Evolutionary conservation across 495 filamentous ascomycete genomes (phyloP), one percentile per base, ranked within the genome.

Genomic region (Talaromyces wortmannii): DNA sequence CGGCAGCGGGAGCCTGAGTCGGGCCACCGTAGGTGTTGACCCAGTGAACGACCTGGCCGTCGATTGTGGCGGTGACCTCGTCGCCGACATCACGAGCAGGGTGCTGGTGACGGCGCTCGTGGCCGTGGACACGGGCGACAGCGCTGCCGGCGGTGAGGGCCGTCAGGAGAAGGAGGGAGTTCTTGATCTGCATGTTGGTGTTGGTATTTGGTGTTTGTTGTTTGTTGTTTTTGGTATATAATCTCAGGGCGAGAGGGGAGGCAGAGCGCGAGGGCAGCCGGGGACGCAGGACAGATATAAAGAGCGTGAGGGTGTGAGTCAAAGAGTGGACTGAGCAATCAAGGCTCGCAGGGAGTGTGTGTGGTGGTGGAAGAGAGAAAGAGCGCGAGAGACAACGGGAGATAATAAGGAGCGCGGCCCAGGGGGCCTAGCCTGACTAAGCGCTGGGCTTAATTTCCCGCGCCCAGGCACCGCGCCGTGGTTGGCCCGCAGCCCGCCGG

Each of bases 41-140:
- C 85, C 85, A 90, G 12, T 79, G 78, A 33, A 76, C 75, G 47
- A 80, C 64, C 48, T 80, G 61, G 55, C 86, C 85, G 56, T 86
- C 71, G 56, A 90, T 88, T 45, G 76, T 81, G 48, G 82, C 84
- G 31, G 71, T 73, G 33, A 89, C 83, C 50, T 67, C 53, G 46
- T 73, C 69, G 51, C 74, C 73, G 10, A 76, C 67, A 45, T 31
- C 70, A 55, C 77, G 75, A 67, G 78, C 67, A 48, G 58, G 58
- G 63, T 69, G 67, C 45, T 64, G 60, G 54, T 77, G 72, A 56
- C 74, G 74, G 57, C 73, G 74, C 53, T 77, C 71, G 60, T 77
- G 74, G 55, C 68, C 71, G 65, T 77, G 74, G 29, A 67, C 53
- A 59, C 73, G 74, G 58, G 70, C 74, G 16, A 70, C 64, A 30